phyloP scores from a whole-genome alignment of 176 grass and related monocot species.

The Phragmites australis region DNA sequence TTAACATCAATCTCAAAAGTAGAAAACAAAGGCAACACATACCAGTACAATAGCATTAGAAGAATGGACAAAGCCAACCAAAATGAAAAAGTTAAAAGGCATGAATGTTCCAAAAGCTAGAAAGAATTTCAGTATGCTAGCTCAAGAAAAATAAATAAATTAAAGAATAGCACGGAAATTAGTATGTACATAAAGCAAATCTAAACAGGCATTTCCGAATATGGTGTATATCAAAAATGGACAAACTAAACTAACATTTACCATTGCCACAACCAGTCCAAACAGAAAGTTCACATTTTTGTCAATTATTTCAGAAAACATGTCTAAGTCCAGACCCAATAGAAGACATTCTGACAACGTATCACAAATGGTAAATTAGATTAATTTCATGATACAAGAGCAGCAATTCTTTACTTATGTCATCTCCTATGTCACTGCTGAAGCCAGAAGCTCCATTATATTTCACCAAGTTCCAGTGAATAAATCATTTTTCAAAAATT shows the following conservation, averaged over 20 bases:
- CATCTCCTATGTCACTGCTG: not conserved
- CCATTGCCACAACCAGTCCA: too few relatives aligned
- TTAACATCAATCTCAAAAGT: conserved; percentile 2
- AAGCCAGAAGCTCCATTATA: not conserved
- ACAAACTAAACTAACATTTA: not conserved
- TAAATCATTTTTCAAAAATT: not conserved
- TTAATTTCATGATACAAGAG: not conserved
- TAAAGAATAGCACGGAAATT: not conserved
- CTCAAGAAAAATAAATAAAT: not conserved
- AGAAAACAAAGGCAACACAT: conserved; percentile 1
- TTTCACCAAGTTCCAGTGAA: not conserved
- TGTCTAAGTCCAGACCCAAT: not conserved
- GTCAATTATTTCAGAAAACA: not conserved
- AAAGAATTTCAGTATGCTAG: not conserved
- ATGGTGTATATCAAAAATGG: not conserved
- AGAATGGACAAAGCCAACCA: not conserved
- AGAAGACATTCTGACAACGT: not conserved
- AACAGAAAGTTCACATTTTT: not conserved
- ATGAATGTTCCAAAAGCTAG: not conserved
- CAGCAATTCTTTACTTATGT: not conserved
- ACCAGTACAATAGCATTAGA: conserved; percentile 7
- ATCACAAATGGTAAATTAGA: not conserved
- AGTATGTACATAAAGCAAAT: conserved; percentile 1
- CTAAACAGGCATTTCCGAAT: not conserved
- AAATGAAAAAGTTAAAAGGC: not conserved